Evolutionary conservation across 1,284 basidiomycete species (phyloP).

Genomic region (Ganoderma sinense): DNA sequence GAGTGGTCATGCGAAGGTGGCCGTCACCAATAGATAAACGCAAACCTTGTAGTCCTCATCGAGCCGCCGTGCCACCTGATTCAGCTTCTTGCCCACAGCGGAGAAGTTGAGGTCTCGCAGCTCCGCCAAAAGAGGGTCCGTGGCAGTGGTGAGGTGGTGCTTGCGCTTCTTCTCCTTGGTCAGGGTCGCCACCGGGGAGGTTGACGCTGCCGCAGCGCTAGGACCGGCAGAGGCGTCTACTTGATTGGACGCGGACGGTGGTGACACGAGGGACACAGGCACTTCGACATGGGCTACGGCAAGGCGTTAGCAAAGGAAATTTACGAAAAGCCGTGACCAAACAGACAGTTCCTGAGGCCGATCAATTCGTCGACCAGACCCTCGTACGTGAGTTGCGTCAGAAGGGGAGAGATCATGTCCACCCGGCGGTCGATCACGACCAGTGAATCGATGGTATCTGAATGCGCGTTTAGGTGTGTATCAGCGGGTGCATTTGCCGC

Average conservation of each 20-base stretch:
- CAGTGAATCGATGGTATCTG: constrained; percentile 83
- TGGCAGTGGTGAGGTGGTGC: constrained; percentile 78
- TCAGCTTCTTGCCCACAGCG: constrained; percentile 87
- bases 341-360: constrained; percentile 88
- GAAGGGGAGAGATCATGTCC: constrained; percentile 96
- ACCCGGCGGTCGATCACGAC: constrained; percentile 91
- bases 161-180: constrained; percentile 87
- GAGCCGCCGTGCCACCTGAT: constrained; percentile 82
- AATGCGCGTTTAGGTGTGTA: constrained; percentile 46
- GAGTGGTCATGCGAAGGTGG: constrained; percentile 26
- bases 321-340: not conserved
- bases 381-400: constrained; percentile 97
- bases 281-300: constrained; percentile 87
- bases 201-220: constrained; percentile 50
- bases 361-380: constrained; percentile 96
- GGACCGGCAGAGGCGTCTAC: constrained; percentile 54
- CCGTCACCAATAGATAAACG: not conserved
- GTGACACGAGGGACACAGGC: constrained; percentile 80
- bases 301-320: constrained; percentile 5
- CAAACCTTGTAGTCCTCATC: constrained; percentile 91
- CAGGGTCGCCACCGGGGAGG: constrained; percentile 40
- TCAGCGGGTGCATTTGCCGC: constrained; percentile 46
- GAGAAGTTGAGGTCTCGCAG: constrained; percentile 95
- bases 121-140: constrained; percentile 87
- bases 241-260: constrained; percentile 51